Evolutionary conservation across 2,329 filamentous ascomycete species (phyloP), one percentile per base, ranked within the genome.

Genomic region (Orbilia javanica): DNA sequence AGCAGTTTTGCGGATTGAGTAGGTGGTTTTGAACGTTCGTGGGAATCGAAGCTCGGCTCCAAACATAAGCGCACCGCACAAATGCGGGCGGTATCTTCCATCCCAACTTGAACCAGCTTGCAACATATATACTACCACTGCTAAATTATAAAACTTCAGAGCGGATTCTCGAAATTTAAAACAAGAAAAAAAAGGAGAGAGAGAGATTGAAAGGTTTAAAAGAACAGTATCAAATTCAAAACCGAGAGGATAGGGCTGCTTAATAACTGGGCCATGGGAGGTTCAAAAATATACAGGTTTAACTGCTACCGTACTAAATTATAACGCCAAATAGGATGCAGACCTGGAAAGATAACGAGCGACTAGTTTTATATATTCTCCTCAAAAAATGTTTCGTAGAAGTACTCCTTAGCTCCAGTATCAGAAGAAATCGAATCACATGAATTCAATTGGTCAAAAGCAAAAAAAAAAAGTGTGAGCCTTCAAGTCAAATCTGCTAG

Each of bases 361-460:
- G 68, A 72, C 68, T 72, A 46, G 46, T 72, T 64, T 72, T 65
- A 55, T 64, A 60, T 31, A 5, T 42, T 27, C 34, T 42, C n/a
- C n/a, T n/a, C n/a, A 4, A 42, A 42, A 60, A 25, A 22, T 22
- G 6, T 15, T 60, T 27, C 6, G 34, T 60, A 42, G 22, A 57
- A 57, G 29, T 22, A 36, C 52, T 36, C 52, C 29, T 34, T 57
- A 36, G 20, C 18, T 36, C 52, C 29, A 57, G 31, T 39, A 57
- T 57, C 52, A 57, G 3, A 10, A 31, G n/a, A 29, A 48, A 48
- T 64, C 34, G 60, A 66, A 10, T 44, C n/a, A n/a, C n/a, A n/a
- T n/a, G n/a, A n/a, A n/a, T 22, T 52, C 22, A 25, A 34, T 60
- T 57, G 36, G 10, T 39, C 22, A 15, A 4, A n/a, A n/a, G n/a